phyloP scores from a whole-genome alignment of 345 rosid genomes.

The Isatis tinctoria region DNA sequence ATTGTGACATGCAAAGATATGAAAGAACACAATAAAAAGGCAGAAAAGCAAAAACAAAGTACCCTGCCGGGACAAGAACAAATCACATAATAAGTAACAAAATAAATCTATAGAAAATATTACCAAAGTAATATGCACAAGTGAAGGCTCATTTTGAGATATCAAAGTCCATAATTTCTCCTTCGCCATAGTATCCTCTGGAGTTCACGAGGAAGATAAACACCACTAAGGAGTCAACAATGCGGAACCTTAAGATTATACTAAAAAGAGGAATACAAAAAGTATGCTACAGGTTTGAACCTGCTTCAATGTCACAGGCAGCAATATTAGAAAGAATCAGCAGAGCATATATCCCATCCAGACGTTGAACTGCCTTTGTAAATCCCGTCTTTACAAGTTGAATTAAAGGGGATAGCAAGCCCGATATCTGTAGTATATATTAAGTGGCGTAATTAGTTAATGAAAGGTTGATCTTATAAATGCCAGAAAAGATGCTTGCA shows the following conservation, averaged over 20 bases:
- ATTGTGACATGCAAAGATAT: conserved; percentile 8
- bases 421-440: conserved; percentile 56
- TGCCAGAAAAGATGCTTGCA: conserved; percentile 5
- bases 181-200: conserved; percentile 82
- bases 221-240: conserved; percentile 1
- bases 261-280: conserved; percentile 1
- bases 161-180: conserved; percentile 92
- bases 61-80: neutral
- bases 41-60: neutral
- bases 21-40: neutral
- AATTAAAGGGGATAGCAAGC: conserved; percentile 74
- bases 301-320: conserved; percentile 88
- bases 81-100: neutral
- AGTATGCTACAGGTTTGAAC: conserved; percentile 26
- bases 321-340: conserved; percentile 75
- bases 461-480: neutral
- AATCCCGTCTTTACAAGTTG: conserved; percentile 93
- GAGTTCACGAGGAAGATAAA: conserved; percentile 25
- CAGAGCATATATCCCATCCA: conserved; percentile 94
- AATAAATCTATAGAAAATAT: neutral
- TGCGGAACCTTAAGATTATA: neutral
- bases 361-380: conserved; percentile 82
- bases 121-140: conserved; percentile 70
- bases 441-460: conserved; percentile 20
- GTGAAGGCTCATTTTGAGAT: conserved; percentile 83